Evolutionary conservation across 306 rosid genomes (phyloP).

Genomic region (Castanopsis chinensis): DNA sequence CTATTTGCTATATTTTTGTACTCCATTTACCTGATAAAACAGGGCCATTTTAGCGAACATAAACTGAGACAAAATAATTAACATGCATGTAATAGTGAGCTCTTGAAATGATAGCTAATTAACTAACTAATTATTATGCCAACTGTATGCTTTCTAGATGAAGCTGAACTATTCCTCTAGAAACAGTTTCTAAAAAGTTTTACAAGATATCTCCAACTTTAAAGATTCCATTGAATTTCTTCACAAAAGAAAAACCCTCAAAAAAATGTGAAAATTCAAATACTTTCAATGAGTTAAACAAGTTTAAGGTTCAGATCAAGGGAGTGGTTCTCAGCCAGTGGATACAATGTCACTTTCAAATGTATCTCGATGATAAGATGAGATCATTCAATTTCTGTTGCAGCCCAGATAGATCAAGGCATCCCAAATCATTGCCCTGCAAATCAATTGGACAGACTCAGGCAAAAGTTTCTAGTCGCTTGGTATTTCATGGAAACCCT

Average conservation of each 20-base stretch:
- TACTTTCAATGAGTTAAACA: neutral
- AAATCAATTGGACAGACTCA: neutral
- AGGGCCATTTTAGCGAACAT: too few species aligned
- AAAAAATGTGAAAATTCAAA: too few species aligned
- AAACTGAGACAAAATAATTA: neutral
- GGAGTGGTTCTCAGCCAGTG: neutral
- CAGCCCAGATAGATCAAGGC: constrained; percentile 30
- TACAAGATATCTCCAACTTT: neutral
- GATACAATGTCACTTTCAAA: neutral
- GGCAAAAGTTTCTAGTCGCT: neutral
- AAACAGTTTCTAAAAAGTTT: neutral
- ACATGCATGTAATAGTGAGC: neutral
- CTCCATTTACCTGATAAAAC: neutral
- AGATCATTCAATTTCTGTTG: constrained; percentile 21
- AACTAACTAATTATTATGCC: neutral
- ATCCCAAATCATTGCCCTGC: constrained; percentile 26
- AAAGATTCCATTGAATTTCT: neutral
- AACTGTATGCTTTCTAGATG: too few species aligned
- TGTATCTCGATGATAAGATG: neutral
- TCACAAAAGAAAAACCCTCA: neutral
- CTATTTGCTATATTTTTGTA: neutral
- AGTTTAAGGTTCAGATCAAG: neutral
- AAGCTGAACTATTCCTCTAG: neutral
- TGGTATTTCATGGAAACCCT: neutral
- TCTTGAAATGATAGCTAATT: neutral